phyloP scores from a whole-genome alignment of 306 rosid species.

The Prunus padus region DNA sequence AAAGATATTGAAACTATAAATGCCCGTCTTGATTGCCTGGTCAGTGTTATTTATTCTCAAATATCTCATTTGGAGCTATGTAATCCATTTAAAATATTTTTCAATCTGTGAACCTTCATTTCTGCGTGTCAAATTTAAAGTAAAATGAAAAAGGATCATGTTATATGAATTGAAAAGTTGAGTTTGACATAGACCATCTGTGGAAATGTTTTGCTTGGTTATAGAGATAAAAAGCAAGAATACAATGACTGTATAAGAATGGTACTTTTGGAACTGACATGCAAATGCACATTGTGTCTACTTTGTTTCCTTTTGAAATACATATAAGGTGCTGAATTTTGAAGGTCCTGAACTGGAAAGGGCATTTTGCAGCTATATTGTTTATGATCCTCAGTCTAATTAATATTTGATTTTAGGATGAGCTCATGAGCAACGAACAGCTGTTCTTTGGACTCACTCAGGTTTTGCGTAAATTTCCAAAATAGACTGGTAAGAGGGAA shows the following conservation, averaged over 20 bases:
- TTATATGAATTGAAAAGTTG: neutral
- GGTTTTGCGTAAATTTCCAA: constrained; percentile 92
- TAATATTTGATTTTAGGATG: constrained; percentile 62
- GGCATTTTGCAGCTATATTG: neutral
- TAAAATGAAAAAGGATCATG: neutral
- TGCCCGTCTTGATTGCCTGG: constrained; percentile 97
- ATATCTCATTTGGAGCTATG: constrained; percentile 11
- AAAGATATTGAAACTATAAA: constrained; percentile 89
- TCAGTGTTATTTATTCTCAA: constrained; percentile 42
- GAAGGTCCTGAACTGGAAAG: neutral
- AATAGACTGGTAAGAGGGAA: constrained; percentile 72
- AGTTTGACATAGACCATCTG: neutral
- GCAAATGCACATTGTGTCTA: neutral
- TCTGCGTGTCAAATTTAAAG: neutral
- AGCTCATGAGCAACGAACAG: constrained; percentile 88
- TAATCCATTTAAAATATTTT: neutral
- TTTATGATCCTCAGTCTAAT: constrained; percentile 22
- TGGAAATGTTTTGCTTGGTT: neutral
- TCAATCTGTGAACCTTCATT: too few relatives aligned
- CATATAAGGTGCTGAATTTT: constrained; percentile 1
- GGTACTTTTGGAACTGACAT: neutral
- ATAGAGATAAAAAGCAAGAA: too few relatives aligned
- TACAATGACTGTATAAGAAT: neutral
- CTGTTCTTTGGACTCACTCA: constrained; percentile 84
- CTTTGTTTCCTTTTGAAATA: neutral